These are phyloP conservation scores for Cylindrodendrum hubeiense DNA, from an alignment of 2,329 filamentous ascomycete genomes.

Conservation along the genomic window DNA sequence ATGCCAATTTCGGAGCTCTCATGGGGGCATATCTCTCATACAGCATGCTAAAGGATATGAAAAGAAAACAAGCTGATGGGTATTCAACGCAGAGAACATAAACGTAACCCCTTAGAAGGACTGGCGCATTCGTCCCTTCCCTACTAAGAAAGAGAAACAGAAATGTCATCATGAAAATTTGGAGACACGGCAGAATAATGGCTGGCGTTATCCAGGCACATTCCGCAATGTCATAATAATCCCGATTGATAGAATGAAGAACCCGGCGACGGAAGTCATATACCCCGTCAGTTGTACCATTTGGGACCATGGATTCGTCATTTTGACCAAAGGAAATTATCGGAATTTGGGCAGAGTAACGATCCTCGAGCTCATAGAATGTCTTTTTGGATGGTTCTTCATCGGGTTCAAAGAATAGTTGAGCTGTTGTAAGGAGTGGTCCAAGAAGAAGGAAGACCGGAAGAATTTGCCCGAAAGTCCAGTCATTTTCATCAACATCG, in stretches of 20 bases:
- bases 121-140: too few species aligned
- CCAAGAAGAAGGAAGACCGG: constrained; percentile 13
- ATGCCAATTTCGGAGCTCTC: background rate
- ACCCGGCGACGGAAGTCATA: too few species aligned
- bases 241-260: too few species aligned
- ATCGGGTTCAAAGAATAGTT: background rate
- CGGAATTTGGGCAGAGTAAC: background rate
- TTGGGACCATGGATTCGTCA: too few species aligned
- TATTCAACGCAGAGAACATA: background rate
- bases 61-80: background rate
- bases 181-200: too few species aligned
- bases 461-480: constrained; percentile 22
- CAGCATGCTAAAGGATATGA: background rate
- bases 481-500: constrained; percentile 5
- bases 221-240: too few species aligned
- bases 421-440: background rate
- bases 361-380: background rate
- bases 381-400: background rate
- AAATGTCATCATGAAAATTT: too few species aligned
- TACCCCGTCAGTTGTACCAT: too few species aligned
- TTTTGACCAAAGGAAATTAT: too few species aligned
- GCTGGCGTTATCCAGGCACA: too few species aligned
- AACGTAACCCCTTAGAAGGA: background rate
- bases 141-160: too few species aligned
- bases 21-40: background rate